phyloP scores from a whole-genome alignment of 106 monocot genomes.

The Dendrobium chrysotoxum region DNA sequence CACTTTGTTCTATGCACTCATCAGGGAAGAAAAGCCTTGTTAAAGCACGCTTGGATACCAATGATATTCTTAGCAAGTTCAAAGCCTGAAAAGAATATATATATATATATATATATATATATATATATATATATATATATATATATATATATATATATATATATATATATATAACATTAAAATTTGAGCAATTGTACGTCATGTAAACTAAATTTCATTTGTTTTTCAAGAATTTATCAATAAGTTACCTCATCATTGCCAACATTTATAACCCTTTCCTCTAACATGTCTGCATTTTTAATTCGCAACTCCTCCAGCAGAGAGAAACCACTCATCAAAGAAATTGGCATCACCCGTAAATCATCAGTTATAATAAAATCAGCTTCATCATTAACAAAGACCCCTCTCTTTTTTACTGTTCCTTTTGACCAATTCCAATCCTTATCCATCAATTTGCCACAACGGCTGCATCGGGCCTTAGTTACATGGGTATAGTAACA shows the following conservation, averaged over 20 bases:
- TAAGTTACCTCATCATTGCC: constrained; percentile 9
- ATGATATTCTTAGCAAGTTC: background rate
- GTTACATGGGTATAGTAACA: background rate
- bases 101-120: too few relatives aligned
- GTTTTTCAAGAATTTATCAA: background rate
- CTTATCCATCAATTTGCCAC: background rate
- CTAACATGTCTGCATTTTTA: constrained; percentile 1
- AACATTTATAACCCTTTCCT: background rate
- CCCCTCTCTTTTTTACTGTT: constrained; percentile 1
- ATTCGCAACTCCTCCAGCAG: constrained; percentile 7
- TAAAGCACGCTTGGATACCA: background rate
- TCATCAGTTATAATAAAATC: constrained; percentile 18
- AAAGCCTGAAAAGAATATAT: background rate
- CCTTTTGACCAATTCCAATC: background rate
- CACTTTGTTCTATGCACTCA: background rate
- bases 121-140: too few relatives aligned
- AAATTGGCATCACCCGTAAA: constrained; percentile 15
- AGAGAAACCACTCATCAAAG: background rate
- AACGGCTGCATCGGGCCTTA: background rate
- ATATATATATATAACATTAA: background rate
- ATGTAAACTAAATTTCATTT: too few relatives aligned
- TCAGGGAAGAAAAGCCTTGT: background rate
- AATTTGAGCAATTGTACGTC: too few relatives aligned
- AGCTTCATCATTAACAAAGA: constrained; percentile 13
- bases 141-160: too few relatives aligned